phyloP scores from a whole-genome alignment of 805 yeast genomes.

The Pichia cabralensis region DNA sequence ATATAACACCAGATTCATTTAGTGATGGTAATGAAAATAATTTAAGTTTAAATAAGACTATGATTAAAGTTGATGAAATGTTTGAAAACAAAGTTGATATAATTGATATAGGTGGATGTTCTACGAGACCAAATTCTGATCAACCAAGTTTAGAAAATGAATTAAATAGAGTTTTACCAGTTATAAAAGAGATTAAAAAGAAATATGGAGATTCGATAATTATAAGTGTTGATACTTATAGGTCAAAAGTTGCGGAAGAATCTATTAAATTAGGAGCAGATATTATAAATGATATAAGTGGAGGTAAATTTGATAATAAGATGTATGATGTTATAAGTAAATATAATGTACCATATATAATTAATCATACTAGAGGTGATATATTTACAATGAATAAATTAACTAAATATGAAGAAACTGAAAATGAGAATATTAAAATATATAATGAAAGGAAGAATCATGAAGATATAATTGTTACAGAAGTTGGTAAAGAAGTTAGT shows the following conservation, averaged over 20 bases:
- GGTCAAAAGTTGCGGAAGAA: slow-evolving; percentile 62
- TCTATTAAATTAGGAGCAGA: slow-evolving; percentile 75
- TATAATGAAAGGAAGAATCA: slow-evolving; percentile 7
- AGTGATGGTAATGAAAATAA: slow-evolving; percentile 69
- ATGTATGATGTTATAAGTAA: slow-evolving; percentile 66
- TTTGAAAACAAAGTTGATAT: slow-evolving; percentile 57
- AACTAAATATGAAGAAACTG: slow-evolving; percentile 38
- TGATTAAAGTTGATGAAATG: slow-evolving; percentile 39
- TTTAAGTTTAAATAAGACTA: slow-evolving; percentile 29
- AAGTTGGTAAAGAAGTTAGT: slow-evolving; percentile 58
- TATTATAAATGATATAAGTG: slow-evolving; percentile 83
- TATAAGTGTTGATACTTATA: slow-evolving; percentile 82
- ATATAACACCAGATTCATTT: slow-evolving; percentile 90
- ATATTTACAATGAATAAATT: slow-evolving; percentile 61
- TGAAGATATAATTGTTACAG: slow-evolving; percentile 32
- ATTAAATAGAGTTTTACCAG: slow-evolving; percentile 57
- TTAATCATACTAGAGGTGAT: slow-evolving; percentile 81
- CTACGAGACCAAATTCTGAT: slow-evolving; percentile 78
- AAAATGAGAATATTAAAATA: slow-evolving; percentile 11
- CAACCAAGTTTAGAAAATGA: slow-evolving; percentile 62
- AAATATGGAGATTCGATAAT: slow-evolving; percentile 28
- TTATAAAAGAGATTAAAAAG: slow-evolving; percentile 49
- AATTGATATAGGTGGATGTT: slow-evolving; percentile 89
- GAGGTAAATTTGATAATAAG: slow-evolving; percentile 58
- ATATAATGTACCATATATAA: slow-evolving; percentile 62